phyloP scores from a whole-genome alignment of 306 rosid species.

The Cucumis hystrix region DNA sequence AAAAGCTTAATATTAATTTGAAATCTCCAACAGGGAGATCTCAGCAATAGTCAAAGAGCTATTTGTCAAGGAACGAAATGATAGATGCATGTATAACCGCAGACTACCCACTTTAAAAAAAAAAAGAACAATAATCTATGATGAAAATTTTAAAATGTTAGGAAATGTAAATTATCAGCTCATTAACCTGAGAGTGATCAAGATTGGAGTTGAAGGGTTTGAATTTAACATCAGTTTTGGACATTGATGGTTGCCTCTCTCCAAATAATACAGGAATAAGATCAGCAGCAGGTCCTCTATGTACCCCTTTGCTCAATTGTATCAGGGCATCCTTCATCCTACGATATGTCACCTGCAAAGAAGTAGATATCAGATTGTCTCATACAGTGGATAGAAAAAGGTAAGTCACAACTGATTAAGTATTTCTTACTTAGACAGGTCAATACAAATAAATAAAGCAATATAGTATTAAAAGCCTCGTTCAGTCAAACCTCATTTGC shows the following conservation, averaged over 20 bases:
- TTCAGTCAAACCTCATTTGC: slow-evolving; percentile 68
- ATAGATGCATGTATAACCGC: neutral
- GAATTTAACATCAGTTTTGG: slow-evolving; percentile 66
- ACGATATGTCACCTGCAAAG: slow-evolving; percentile 70
- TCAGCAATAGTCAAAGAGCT: neutral
- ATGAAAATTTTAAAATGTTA: neutral
- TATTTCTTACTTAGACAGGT: neutral
- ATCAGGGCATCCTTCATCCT: slow-evolving; percentile 91
- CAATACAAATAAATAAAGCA: neutral
- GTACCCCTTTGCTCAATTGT: slow-evolving; percentile 91
- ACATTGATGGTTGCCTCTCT: slow-evolving; percentile 64
- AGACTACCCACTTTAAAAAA: neutral
- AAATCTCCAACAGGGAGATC: neutral
- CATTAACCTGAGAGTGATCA: slow-evolving; percentile 83
- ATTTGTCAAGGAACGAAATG: neutral
- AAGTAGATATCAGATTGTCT: slow-evolving; percentile 9
- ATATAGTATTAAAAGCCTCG: neutral
- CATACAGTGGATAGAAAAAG: neutral
- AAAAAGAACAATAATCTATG: neutral
- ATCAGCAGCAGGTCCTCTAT: slow-evolving; percentile 89
- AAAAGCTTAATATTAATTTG: neutral
- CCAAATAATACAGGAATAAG: slow-evolving; percentile 77
- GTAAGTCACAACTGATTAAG: too few species aligned
- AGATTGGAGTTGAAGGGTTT: slow-evolving; percentile 58
- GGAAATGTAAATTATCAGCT: neutral